A percentile compares a stretch with the other conserved stretches of the same genome.
Conservation (phyloP, 306 rosid genomes). For the Cucumis cinereus region DNA sequence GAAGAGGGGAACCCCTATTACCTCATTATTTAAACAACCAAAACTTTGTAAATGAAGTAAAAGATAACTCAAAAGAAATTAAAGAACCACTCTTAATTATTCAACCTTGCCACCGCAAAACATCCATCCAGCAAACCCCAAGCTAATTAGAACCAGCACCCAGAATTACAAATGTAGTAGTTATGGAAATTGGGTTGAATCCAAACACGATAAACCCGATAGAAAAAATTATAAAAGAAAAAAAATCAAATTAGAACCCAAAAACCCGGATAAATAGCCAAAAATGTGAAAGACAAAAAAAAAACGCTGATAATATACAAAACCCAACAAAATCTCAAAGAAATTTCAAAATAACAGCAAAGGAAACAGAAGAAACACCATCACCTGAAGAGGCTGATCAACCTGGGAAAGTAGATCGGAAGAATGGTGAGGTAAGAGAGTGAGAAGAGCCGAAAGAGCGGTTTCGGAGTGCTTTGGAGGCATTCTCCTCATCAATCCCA, state of each 20-base stretch:
- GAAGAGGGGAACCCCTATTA: background rate
- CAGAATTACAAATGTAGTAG: background rate
- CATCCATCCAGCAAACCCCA: background rate
- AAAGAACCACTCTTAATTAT: background rate
- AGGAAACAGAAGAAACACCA: background rate
- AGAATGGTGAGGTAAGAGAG: conserved; percentile 77
- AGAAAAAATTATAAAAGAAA: background rate
- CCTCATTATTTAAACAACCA: background rate
- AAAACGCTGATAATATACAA: background rate
- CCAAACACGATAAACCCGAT: background rate
- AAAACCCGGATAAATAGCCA: background rate
- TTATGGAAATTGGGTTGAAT: background rate
- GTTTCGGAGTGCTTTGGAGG: conserved; percentile 89
- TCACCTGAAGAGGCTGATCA: conserved; percentile 97
- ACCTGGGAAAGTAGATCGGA: conserved; percentile 96
- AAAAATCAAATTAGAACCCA: background rate
- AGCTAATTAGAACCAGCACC: background rate
- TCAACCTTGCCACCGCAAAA: background rate
- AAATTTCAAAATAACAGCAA: background rate
- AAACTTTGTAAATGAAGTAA: background rate
- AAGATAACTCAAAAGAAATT: background rate
- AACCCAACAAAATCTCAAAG: background rate
- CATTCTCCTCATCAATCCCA: conserved; percentile 90
- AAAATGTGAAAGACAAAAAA: background rate
- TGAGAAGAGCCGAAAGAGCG: conserved; percentile 84